Conservation (phyloP, 495 filamentous ascomycete species). For the Astrothelium subdiscretum region DNA sequence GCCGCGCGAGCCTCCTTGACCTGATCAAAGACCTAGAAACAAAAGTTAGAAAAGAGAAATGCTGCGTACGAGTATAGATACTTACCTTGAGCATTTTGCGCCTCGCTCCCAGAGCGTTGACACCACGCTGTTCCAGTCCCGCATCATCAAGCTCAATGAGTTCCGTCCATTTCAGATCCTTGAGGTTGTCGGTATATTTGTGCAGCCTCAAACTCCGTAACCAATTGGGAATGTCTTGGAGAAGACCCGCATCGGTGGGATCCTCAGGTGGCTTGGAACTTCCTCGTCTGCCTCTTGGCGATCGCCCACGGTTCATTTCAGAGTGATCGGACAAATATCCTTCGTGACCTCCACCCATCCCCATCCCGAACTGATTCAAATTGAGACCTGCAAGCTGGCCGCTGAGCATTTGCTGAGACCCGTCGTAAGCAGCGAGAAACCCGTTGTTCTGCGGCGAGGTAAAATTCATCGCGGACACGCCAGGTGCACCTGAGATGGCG, state of each 20-base stretch:
- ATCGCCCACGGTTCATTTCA: slow-evolving; percentile 77
- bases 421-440: slow-evolving; percentile 82
- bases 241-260: slow-evolving; percentile 77
- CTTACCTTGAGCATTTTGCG: slow-evolving; percentile 96
- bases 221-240: slow-evolving; percentile 96
- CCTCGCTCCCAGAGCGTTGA: slow-evolving; percentile 87
- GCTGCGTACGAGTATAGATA: slow-evolving; percentile 1
- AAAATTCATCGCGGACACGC: slow-evolving; percentile 48
- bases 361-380: slow-evolving; percentile 48
- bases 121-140: slow-evolving; percentile 82
- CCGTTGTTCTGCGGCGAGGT: slow-evolving; percentile 91
- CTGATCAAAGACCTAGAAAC: slow-evolving; percentile 67
- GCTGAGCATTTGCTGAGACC: slow-evolving; percentile 57
- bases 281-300: slow-evolving; percentile 82
- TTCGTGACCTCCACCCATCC: slow-evolving; percentile 36
- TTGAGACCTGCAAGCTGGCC: slow-evolving; percentile 60
- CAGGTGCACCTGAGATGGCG: slow-evolving; percentile 61
- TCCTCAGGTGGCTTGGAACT: slow-evolving; percentile 97
- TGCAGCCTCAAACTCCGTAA: slow-evolving; percentile 87
- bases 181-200: slow-evolving; percentile 97
- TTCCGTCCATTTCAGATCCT: slow-evolving; percentile 95
- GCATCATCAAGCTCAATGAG: slow-evolving; percentile 86
- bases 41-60: background rate
- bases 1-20: slow-evolving; percentile 54
- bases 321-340: slow-evolving; percentile 94